Conservation (phyloP, 108 stramenopile species). For the Aureococcus anophagefferens region DNA sequence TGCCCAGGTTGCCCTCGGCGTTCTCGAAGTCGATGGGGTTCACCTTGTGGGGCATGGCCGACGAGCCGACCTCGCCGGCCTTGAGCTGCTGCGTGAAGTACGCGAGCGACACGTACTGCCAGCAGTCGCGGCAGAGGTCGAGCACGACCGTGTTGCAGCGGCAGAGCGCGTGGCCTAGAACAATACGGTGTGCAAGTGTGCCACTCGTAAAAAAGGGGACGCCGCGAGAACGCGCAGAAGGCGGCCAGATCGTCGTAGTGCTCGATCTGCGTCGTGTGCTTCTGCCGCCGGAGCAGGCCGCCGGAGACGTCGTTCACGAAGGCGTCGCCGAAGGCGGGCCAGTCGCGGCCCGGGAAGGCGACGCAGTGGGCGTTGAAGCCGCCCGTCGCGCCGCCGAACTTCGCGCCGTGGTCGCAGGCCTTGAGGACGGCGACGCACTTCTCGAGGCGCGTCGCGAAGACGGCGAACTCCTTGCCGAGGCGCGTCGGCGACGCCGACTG, state of each 20-base stretch:
- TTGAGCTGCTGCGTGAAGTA: slow-evolving; percentile 22
- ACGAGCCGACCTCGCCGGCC: slow-evolving; percentile 16
- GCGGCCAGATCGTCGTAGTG: slow-evolving; percentile 21
- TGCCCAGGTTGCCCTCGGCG: slow-evolving; percentile 23
- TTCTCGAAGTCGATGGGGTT: slow-evolving; percentile 29
- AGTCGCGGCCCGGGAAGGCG: slow-evolving; percentile 18
- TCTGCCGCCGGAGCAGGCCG: not conserved
- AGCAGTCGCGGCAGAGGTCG: slow-evolving; percentile 20
- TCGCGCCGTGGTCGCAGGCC: slow-evolving; percentile 3
- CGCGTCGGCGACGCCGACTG: slow-evolving; percentile 26
- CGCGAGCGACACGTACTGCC: slow-evolving; percentile 17
- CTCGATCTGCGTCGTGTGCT: slow-evolving; percentile 28
- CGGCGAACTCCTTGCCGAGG: slow-evolving; percentile 26
- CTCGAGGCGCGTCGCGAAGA: slow-evolving; percentile 12
- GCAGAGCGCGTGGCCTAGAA: slow-evolving; percentile 5
- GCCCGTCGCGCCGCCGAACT: slow-evolving; percentile 25
- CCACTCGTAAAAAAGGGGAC: no score
- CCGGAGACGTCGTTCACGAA: slow-evolving; percentile 9
- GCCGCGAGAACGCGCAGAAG: no score
- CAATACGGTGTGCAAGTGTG: no score
- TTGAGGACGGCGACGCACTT: not conserved
- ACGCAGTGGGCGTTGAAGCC: slow-evolving; percentile 15
- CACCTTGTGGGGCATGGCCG: slow-evolving; percentile 28
- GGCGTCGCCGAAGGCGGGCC: slow-evolving; percentile 4
- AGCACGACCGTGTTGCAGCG: slow-evolving; percentile 15